These are phyloP conservation scores for Leccinum variicolor DNA, from an alignment of 768 basidiomycete genomes.

Conservation along the genomic window DNA sequence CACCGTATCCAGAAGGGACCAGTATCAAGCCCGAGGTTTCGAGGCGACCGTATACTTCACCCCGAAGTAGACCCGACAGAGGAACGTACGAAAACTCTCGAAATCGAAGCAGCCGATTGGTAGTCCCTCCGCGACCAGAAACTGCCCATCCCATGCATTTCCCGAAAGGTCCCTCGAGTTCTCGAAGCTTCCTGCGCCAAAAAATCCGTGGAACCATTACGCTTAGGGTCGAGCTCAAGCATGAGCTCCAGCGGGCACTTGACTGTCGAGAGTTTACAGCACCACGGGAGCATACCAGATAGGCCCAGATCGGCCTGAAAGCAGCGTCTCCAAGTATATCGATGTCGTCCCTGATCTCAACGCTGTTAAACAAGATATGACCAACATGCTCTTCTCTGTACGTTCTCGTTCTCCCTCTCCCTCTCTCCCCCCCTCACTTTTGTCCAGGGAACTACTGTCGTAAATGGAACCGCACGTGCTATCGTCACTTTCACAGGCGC, in stretches of 20 bases:
- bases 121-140: slow-evolving; percentile 24
- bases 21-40: slow-evolving; percentile 30
- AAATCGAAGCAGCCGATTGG: slow-evolving; percentile 13
- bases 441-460: slow-evolving; percentile 86
- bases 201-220: slow-evolving; percentile 23
- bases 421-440: neutral
- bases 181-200: slow-evolving; percentile 19
- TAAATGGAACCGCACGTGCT: slow-evolving; percentile 87
- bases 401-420: slow-evolving; percentile 3
- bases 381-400: slow-evolving; percentile 94
- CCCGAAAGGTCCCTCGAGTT: slow-evolving; percentile 8
- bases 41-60: slow-evolving; percentile 69
- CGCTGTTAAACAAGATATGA: slow-evolving; percentile 98
- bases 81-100: slow-evolving; percentile 11
- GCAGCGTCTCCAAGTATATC: slow-evolving; percentile 81
- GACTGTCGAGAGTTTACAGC: slow-evolving; percentile 16
- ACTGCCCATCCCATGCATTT: slow-evolving; percentile 22
- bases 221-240: slow-evolving; percentile 31
- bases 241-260: slow-evolving; percentile 48
- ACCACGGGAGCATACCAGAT: too few species aligned
- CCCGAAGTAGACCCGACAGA: slow-evolving; percentile 41
- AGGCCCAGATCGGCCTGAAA: too few species aligned
- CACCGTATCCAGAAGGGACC: slow-evolving; percentile 28
- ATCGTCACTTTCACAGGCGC: slow-evolving; percentile 85
- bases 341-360: slow-evolving; percentile 63